Evolutionary conservation across 2,329 filamentous ascomycete genomes (phyloP), one percentile per base, ranked within the genome.

Genomic region (Xylariaceae sp.): DNA sequence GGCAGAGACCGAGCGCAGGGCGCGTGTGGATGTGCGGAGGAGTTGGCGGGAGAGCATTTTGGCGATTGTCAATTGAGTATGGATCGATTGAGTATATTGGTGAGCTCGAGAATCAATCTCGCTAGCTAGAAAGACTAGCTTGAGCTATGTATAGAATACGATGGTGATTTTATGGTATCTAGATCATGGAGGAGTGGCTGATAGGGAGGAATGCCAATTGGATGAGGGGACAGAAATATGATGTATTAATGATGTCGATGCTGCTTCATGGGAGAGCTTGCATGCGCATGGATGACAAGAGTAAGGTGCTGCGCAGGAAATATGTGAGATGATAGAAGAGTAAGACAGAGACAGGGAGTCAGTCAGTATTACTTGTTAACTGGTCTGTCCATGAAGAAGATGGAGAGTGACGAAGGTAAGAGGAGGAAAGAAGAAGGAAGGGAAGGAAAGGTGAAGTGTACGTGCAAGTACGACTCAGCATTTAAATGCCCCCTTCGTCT

Each of bases 41-140:
- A 66, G 34, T 53, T 61, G 63, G 37, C 65, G 64, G 5, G 63
- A 65, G 13, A 66, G 45, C 66, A 68, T 68, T 44, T 62, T 63
- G 57, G 10, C 3, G 37, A 9, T 41, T 41, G 55, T 53, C 50
- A 53, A 58, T 57, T 56, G 55, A 34, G 34, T 48, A 7, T 53
- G 17, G 5, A 30, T 30, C 23, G 2, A 30, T 30, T 30, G 23
- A 5, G 23, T 30, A 30, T 37, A n/a, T 53, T 35, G 41, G 30
- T 18, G 55, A n/a, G 47, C 2, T 8, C 17, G 37, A 17, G 13
- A 47, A 41, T 30, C 23, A 30, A 30, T 30, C 23, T 30, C 23
- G 23, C 23, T 30, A 30, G 17, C 23, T 30, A 30, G 23, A 30
- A 30, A 30, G 23, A 30, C 23, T 30, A 30, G 23, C 23, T 30